Evolutionary conservation across 1,284 basidiomycete species (phyloP).

Genomic region (Pseudozyma sp.): DNA sequence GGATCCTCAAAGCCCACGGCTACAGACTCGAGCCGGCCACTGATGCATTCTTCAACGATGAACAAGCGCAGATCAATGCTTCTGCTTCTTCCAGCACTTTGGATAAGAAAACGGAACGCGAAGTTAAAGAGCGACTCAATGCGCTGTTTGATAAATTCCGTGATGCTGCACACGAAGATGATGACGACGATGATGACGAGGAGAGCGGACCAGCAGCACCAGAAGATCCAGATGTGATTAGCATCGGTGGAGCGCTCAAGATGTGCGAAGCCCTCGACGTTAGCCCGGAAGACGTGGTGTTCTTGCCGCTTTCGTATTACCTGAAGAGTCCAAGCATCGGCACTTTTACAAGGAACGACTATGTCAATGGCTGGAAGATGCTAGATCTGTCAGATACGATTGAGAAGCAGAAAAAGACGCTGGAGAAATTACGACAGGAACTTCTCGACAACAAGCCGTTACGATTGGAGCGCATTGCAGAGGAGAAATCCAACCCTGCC

Average conservation of each 20-base stretch:
- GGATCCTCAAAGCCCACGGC: constrained; percentile 79
- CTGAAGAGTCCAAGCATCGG: constrained; percentile 60
- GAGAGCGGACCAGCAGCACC: constrained; percentile 19
- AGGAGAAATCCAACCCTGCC: constrained; percentile 44
- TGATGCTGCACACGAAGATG: constrained; percentile 18
- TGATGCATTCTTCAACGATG: constrained; percentile 77
- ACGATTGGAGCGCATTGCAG: constrained; percentile 33
- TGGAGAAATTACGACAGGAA: constrained; percentile 52
- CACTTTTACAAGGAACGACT: constrained; percentile 56
- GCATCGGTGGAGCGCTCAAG: constrained; percentile 61
- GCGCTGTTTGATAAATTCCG: constrained; percentile 77
- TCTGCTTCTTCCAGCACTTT: constrained; percentile 18
- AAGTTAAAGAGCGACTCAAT: constrained; percentile 71
- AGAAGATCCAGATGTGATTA: constrained; percentile 56
- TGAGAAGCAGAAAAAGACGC: constrained; percentile 53
- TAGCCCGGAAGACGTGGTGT: constrained; percentile 60
- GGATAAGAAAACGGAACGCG: constrained; percentile 53
- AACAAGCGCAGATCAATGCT: constrained; percentile 53
- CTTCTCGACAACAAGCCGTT: constrained; percentile 53
- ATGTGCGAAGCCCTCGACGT: constrained; percentile 62
- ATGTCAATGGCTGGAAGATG: constrained; percentile 62
- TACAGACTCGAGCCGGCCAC: constrained; percentile 79
- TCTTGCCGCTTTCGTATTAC: constrained; percentile 66
- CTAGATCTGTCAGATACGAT: constrained; percentile 54
- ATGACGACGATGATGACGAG: constrained; percentile 25